Conservation (phyloP, 331 rosid genomes). For the Phaseolus coccineus region DNA sequence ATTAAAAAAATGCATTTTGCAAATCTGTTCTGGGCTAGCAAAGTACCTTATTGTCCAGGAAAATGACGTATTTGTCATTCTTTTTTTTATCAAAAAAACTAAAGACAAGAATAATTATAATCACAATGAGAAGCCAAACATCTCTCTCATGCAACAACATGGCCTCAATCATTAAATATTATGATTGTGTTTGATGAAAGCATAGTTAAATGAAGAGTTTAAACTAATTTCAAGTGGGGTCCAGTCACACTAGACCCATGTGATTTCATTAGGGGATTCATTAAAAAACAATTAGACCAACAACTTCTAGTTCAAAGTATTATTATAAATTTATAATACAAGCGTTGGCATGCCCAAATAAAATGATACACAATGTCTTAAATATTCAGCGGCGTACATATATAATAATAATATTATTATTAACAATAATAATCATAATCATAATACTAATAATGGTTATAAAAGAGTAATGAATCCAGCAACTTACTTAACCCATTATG, state of each 20-base stretch:
- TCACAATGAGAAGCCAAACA: constrained; percentile 53
- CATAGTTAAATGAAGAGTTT: constrained; percentile 50
- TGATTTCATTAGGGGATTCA: constrained; percentile 61
- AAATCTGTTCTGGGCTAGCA: constrained; percentile 42
- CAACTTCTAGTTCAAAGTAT: constrained; percentile 52
- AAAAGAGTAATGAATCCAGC: constrained; percentile 19
- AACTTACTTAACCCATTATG: constrained; percentile 49
- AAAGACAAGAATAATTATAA: constrained; percentile 42
- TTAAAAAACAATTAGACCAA: constrained; percentile 48
- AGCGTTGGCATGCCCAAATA: constrained; percentile 53
- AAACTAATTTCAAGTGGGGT: constrained; percentile 56
- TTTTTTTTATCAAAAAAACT: not conserved
- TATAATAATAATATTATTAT: not conserved
- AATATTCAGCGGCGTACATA: constrained; percentile 36
- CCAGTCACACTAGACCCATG: constrained; percentile 71
- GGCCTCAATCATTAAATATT: constrained; percentile 62
- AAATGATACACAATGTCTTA: constrained; percentile 47
- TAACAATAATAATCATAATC: not conserved
- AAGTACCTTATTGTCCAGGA: constrained; percentile 40
- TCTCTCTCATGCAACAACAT: constrained; percentile 72
- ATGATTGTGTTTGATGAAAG: constrained; percentile 50
- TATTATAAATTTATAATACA: constrained; percentile 38
- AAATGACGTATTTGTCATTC: constrained; percentile 49
- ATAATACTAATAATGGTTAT: constrained; percentile 18
- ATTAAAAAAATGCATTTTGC: not conserved